These are phyloP conservation scores for Xylaria sp. DNA, from an alignment of 2,329 filamentous ascomycete genomes.

Conservation along the genomic window DNA sequence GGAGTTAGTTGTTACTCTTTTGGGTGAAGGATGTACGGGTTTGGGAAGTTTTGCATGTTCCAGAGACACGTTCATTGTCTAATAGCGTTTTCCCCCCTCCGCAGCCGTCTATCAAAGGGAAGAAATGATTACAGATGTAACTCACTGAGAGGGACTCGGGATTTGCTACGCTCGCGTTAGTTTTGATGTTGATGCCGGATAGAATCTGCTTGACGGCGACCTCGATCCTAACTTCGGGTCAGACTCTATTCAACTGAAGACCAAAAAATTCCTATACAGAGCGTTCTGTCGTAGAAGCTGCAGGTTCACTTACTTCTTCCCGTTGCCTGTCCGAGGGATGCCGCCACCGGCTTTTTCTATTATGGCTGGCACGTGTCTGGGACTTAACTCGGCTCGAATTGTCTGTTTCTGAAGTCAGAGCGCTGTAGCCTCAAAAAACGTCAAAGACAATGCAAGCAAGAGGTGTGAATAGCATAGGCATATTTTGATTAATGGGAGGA, in stretches of 20 bases:
- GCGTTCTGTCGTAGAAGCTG: not conserved
- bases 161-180: constrained; percentile 93
- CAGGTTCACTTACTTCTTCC: constrained; percentile 79
- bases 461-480: not conserved
- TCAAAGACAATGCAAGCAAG: too few relatives aligned
- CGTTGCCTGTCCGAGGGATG: constrained; percentile 91
- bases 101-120: too few relatives aligned
- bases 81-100: too few relatives aligned
- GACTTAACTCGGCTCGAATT: constrained; percentile 82
- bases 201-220: constrained; percentile 96
- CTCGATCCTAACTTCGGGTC: constrained; percentile 72
- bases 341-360: constrained; percentile 81
- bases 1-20: too few relatives aligned
- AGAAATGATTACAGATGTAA: too few relatives aligned
- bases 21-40: too few relatives aligned
- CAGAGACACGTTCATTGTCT: too few relatives aligned
- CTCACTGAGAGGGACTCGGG: constrained; percentile 82
- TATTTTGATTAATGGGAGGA: not conserved
- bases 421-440: not conserved
- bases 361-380: constrained; percentile 86
- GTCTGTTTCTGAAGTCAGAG: constrained; percentile 46
- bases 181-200: constrained; percentile 86
- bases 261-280: constrained; percentile 13
- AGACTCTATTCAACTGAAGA: constrained; percentile 27
- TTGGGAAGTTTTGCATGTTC: too few relatives aligned